Evolutionary conservation across 257 asterid species (phyloP).

Genomic region (Gentiana straminea): DNA sequence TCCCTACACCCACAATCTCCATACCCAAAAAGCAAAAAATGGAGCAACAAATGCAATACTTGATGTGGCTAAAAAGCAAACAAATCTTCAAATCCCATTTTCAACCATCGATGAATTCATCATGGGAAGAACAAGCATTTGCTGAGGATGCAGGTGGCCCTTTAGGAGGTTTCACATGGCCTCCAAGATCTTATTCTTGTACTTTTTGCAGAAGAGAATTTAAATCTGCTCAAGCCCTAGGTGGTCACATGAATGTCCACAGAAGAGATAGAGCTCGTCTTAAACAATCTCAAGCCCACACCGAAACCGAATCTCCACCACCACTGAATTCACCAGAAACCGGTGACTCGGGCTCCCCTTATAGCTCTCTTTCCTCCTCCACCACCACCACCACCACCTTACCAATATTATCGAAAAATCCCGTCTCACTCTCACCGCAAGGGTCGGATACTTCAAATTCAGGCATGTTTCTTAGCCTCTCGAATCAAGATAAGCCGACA

Average conservation of each 20-base stretch:
- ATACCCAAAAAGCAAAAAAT: not conserved
- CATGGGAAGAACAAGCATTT: constrained; percentile 24
- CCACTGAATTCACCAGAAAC: too few relatives aligned
- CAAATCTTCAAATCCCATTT: constrained; percentile 3
- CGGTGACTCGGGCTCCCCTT: not conserved
- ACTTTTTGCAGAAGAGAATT: constrained; percentile 51
- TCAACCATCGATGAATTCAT: constrained; percentile 9
- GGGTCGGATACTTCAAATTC: too few relatives aligned
- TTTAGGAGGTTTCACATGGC: constrained; percentile 44
- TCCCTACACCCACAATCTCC: constrained; percentile 1
- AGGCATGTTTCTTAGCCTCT: too few relatives aligned
- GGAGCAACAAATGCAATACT: constrained; percentile 16
- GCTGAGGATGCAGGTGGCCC: constrained; percentile 21
- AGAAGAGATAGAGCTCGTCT: constrained; percentile 59
- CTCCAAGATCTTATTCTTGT: constrained; percentile 53
- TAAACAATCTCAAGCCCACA: constrained; percentile 35
- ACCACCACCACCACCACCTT: too few relatives aligned
- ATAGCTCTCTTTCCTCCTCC: constrained; percentile 8
- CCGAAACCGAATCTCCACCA: constrained; percentile 13
- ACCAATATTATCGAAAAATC: too few relatives aligned
- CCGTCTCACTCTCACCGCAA: too few relatives aligned
- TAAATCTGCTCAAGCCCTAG: constrained; percentile 65
- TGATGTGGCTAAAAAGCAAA: constrained; percentile 24
- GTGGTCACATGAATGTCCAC: constrained; percentile 78
- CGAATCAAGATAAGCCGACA: too few relatives aligned